Evolutionary conservation across 495 filamentous ascomycete species (phyloP), one percentile per base, ranked within the genome.

Genomic region (Hypoxylon crocopeplum): DNA sequence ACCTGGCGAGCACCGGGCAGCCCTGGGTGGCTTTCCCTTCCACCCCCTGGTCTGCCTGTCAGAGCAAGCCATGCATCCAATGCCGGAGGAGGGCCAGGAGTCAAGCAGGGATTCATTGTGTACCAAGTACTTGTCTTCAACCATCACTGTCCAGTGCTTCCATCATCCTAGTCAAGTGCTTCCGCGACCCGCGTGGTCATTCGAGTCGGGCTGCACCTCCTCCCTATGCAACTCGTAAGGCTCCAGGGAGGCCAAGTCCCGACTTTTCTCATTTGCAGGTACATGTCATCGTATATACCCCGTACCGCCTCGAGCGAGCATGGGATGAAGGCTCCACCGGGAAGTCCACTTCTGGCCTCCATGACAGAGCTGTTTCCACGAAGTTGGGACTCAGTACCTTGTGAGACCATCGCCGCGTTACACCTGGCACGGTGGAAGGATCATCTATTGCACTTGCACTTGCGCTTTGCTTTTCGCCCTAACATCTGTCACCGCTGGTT

Each of bases 381-480:
- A 61, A 66, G 64, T 65, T 70, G 68, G 68, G 64, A 70, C 64
- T 67, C 67, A 63, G 66, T 69, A 69, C 64, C 58, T 69, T 63
- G 60, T 70, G 66, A 68, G 60, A 68, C 55, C 65, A 70, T 70
- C 68, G 66, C 65, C 65, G 65, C 57, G 65, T 70, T 70, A 68
- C 59, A 70, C 68, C 68, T 70, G 59, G 68, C 68, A 68, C 48
- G 60, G 47, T 70, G 58, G 58, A 66, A 66, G 68, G 64, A 67
- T 68, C 64, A 60, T 55, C 64, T 68, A 65, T 62, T 64, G 64
- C 56, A 60, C 62, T 57, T 67, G 48, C 50, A 59, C 50, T 64
- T 25, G 45, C 49, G 21, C 49, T 69, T 62, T 68, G 59, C 55
- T 68, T 68, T 65, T 64, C 65, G 68, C 68, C 65, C 65, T 68